phyloP scores from a whole-genome alignment of 2,329 filamentous ascomycete species.

The Hypomyces rosellus region DNA sequence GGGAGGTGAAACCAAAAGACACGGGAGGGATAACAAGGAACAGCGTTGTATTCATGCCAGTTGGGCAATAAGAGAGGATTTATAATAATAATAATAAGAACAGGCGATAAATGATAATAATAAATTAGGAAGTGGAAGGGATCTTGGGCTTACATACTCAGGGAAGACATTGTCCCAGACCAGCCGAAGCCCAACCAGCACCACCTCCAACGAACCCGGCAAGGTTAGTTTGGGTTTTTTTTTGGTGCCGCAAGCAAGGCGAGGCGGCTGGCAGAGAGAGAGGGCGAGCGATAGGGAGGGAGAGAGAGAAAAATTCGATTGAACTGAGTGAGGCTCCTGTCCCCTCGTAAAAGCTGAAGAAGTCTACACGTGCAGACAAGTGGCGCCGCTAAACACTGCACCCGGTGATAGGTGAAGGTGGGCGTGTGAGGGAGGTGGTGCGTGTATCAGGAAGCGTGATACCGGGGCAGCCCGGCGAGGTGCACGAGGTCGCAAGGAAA shows the following conservation, averaged over 20 bases:
- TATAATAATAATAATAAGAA: neutral
- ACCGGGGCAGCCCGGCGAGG: too few relatives aligned
- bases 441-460: too few relatives aligned
- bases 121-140: neutral
- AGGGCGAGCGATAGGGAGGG: too few relatives aligned
- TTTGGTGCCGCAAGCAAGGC: neutral
- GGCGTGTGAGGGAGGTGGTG: too few relatives aligned
- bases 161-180: conserved; percentile 2
- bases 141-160: conserved; percentile 2
- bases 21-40: neutral
- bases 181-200: neutral
- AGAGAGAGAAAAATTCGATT: too few relatives aligned
- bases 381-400: too few relatives aligned
- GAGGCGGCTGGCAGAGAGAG: neutral
- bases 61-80: neutral
- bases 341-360: too few relatives aligned
- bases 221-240: neutral
- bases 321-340: too few relatives aligned
- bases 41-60: neutral
- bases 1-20: neutral
- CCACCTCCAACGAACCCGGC: neutral
- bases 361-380: too few relatives aligned
- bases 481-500: too few relatives aligned
- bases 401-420: too few relatives aligned
- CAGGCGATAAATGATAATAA: too few relatives aligned